Evolutionary conservation across 2,329 filamentous ascomycete genomes (phyloP).

Genomic region (Xylaria arbuscula): DNA sequence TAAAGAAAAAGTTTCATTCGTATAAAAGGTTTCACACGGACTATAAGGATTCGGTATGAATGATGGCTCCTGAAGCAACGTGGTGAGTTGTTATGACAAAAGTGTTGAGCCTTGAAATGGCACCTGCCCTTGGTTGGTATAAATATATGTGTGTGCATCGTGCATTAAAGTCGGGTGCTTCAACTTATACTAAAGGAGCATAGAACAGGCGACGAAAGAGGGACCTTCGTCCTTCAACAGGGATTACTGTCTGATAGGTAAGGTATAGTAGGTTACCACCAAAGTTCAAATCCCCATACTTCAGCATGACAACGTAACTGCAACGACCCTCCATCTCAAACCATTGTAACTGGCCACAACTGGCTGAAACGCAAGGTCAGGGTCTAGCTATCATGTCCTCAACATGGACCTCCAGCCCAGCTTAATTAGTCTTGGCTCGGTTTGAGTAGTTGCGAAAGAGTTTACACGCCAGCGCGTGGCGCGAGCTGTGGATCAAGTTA

Average conservation of each 20-base stretch:
- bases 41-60: slow-evolving; percentile 4
- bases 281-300: background rate
- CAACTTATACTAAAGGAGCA: slow-evolving; percentile 21
- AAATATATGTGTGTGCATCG: background rate
- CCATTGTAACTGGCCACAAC: slow-evolving; percentile 16
- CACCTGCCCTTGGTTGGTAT: slow-evolving; percentile 9
- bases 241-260: slow-evolving; percentile 5
- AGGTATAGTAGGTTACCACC: slow-evolving; percentile 8
- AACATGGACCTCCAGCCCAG: slow-evolving; percentile 7
- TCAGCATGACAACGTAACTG: slow-evolving; percentile 14
- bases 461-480: slow-evolving; percentile 14
- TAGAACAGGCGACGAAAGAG: slow-evolving; percentile 12
- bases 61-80: background rate
- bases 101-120: slow-evolving; percentile 11
- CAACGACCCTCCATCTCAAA: slow-evolving; percentile 10
- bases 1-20: background rate
- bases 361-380: slow-evolving; percentile 29
- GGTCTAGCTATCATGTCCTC: slow-evolving; percentile 10
- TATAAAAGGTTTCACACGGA: slow-evolving; percentile 6
- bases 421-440: slow-evolving; percentile 2
- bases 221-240: slow-evolving; percentile 8
- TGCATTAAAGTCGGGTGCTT: slow-evolving; percentile 4
- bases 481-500: slow-evolving; percentile 15
- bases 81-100: background rate
- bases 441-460: slow-evolving; percentile 9